A percentile compares a stretch with the other conserved stretches of the same genome.
Evolutionary conservation across 2,329 filamentous ascomycete species (phyloP).

Genomic region (Monilinia vaccinii-corymbosi): DNA sequence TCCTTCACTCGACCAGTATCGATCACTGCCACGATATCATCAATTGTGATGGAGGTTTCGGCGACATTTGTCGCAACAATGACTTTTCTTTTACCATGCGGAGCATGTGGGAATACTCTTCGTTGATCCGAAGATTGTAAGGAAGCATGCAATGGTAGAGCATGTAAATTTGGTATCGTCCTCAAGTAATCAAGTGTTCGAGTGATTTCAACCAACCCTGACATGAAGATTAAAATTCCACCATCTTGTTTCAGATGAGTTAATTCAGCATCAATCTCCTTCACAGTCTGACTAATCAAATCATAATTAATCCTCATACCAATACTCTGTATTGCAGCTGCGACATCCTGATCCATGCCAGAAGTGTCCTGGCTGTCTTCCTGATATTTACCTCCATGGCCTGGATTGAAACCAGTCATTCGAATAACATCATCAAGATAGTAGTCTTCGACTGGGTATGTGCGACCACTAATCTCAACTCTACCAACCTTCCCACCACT

Average conservation of each 20-base stretch:
- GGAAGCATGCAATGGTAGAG: conserved; percentile 84
- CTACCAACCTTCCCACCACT: conserved; percentile 61
- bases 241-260: conserved; percentile 57
- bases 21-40: conserved; percentile 92
- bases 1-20: conserved; percentile 95
- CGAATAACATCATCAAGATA: conserved; percentile 83
- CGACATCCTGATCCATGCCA: conserved; percentile 47
- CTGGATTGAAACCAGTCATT: conserved; percentile 61
- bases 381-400: conserved; percentile 32
- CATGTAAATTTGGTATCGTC: conserved; percentile 58
- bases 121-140: conserved; percentile 83
- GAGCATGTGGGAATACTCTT: conserved; percentile 70
- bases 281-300: conserved; percentile 70
- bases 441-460: conserved; percentile 80
- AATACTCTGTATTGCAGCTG: conserved; percentile 61
- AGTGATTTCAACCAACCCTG: conserved; percentile 86
- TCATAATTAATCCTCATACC: conserved; percentile 88
- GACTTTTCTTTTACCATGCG: conserved; percentile 76
- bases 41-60: conserved; percentile 97
- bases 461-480: conserved; percentile 81
- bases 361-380: conserved; percentile 36
- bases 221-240: conserved; percentile 90
- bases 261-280: conserved; percentile 71
- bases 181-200: conserved; percentile 63
- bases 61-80: conserved; percentile 95